Evolutionary conservation across 192 early-diverging fungal species (phyloP).

Genomic region (Backusella westeae): DNA sequence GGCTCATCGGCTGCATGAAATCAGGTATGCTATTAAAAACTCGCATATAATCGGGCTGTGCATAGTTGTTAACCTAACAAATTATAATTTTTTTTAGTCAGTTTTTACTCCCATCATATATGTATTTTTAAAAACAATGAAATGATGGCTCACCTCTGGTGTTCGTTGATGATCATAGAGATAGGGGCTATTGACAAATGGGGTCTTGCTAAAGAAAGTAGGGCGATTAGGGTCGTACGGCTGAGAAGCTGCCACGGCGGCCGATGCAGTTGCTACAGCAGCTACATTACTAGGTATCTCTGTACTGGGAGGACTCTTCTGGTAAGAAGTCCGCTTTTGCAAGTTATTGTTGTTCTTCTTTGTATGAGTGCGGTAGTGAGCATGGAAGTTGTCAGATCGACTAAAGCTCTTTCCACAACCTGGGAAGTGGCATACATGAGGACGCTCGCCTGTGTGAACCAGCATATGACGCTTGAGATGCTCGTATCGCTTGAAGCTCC

Average conservation of each 20-base stretch:
- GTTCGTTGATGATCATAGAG: neutral
- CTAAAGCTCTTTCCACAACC: slow-evolving; percentile 81
- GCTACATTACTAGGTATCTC: neutral
- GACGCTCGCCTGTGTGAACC: slow-evolving; percentile 73
- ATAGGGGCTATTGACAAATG: neutral
- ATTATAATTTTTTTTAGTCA: neutral
- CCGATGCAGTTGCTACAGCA: neutral
- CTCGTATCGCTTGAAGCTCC: slow-evolving; percentile 78
- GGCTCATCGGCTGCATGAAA: neutral
- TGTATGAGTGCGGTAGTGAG: slow-evolving; percentile 73
- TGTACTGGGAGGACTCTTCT: neutral
- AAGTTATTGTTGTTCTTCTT: slow-evolving; percentile 45
- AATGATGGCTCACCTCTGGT: neutral
- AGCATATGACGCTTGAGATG: slow-evolving; percentile 80
- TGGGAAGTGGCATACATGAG: slow-evolving; percentile 62
- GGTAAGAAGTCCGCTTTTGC: slow-evolving; percentile 25
- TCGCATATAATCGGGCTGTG: slow-evolving; percentile 1
- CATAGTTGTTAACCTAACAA: slow-evolving; percentile 3
- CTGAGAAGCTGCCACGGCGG: neutral
- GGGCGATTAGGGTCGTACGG: neutral
- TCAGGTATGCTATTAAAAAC: slow-evolving; percentile 1
- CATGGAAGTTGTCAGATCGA: slow-evolving; percentile 74
- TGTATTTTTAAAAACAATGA: neutral
- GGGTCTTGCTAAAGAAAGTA: neutral
- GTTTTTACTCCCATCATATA: neutral